These are phyloP conservation scores for Nakaseomyces bracarensis DNA, from an alignment of 1,139 yeast genomes.

Conservation along the genomic window DNA sequence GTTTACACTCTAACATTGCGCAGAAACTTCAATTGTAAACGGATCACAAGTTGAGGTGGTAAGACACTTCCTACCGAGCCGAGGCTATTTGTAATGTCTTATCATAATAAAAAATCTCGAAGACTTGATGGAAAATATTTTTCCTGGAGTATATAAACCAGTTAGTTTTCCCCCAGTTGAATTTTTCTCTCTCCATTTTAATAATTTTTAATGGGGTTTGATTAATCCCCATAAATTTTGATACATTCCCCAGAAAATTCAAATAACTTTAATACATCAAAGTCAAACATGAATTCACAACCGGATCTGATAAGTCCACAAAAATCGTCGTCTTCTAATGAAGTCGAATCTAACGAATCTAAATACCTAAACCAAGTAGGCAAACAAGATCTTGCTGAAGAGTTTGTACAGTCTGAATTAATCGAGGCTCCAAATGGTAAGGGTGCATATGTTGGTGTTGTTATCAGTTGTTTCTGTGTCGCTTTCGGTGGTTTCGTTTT, in stretches of 20 bases:
- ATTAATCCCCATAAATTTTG: constrained; percentile 48
- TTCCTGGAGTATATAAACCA: constrained; percentile 5
- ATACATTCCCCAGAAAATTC: constrained; percentile 1
- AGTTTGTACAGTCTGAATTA: neutral
- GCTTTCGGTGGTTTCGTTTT: constrained; percentile 64
- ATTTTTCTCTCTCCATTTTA: constrained; percentile 49
- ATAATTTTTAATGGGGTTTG: constrained; percentile 70
- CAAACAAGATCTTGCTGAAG: constrained; percentile 7
- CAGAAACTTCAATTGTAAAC: neutral
- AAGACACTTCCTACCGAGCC: too few relatives aligned
- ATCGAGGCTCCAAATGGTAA: constrained; percentile 6
- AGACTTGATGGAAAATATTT: constrained; percentile 1
- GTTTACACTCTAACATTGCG: neutral
- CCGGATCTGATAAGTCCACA: constrained; percentile 20
- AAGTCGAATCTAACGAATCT: constrained; percentile 9
- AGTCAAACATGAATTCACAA: constrained; percentile 16
- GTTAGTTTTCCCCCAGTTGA: constrained; percentile 5
- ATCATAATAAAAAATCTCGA: too few relatives aligned
- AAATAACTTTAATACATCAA: neutral
- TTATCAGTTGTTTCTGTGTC: constrained; percentile 38
- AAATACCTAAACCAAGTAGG: constrained; percentile 6
- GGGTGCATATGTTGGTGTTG: constrained; percentile 32
- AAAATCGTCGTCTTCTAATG: constrained; percentile 18
- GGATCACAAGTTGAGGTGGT: neutral
- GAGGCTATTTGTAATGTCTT: too few relatives aligned